These are phyloP conservation scores for Naganishia sp. DNA, from an alignment of 1,284 basidiomycete genomes.

Conservation along the genomic window DNA sequence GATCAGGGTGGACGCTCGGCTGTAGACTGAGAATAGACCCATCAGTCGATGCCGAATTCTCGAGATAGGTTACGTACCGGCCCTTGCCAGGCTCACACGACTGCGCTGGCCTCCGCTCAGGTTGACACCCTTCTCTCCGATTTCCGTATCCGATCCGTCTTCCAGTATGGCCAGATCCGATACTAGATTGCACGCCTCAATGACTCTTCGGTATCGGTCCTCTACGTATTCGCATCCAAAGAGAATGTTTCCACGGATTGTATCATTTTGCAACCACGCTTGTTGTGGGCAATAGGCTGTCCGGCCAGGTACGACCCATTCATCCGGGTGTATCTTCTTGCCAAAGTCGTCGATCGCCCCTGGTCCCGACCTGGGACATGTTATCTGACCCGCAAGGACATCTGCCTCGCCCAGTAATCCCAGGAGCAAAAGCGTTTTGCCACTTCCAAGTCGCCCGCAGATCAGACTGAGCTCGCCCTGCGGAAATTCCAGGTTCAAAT, in stretches of 20 bases:
- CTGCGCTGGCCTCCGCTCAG: conserved; percentile 9
- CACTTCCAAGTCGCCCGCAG: conserved; percentile 66
- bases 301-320: conserved; percentile 66
- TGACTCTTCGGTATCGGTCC: conserved; percentile 67
- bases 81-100: conserved; percentile 21
- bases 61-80: conserved; percentile 40
- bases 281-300: conserved; percentile 74
- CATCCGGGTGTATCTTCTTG: conserved; percentile 55
- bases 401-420: conserved; percentile 91
- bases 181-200: conserved; percentile 77
- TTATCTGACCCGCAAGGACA: conserved; percentile 65
- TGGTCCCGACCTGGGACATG: conserved; percentile 80
- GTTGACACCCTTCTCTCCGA: conserved; percentile 63
- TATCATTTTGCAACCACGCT: conserved; percentile 71
- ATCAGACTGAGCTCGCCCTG: conserved; percentile 73
- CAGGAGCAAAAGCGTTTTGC: conserved; percentile 75
- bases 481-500: conserved; percentile 77
- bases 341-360: conserved; percentile 67
- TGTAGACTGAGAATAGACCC: conserved; percentile 69
- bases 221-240: conserved; percentile 71
- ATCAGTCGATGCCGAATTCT: conserved; percentile 69
- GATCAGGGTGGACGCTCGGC: conserved; percentile 63
- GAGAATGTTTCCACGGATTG: conserved; percentile 62
- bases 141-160: conserved; percentile 76
- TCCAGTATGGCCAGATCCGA: conserved; percentile 74